A percentile compares a stretch with the other conserved stretches of the same genome.
These are phyloP conservation scores for Spirogloea muscicola DNA, from an alignment of 139 green algal genomes.

Conservation along the genomic window DNA sequence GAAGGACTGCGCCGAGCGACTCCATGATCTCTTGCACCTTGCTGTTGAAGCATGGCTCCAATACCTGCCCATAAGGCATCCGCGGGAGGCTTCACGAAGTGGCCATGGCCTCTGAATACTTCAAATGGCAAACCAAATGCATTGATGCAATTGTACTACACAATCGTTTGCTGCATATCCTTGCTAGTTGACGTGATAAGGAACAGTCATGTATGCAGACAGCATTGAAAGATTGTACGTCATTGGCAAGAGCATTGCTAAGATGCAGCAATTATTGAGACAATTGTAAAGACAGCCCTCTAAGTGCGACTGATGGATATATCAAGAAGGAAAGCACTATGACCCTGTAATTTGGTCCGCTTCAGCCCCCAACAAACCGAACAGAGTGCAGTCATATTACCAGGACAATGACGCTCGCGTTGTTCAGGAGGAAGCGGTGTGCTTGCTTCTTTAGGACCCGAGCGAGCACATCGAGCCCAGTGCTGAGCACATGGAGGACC, in stretches of 20 bases:
- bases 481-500: conserved; percentile 52
- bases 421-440: conserved; percentile 44
- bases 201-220: background rate
- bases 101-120: background rate
- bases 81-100: background rate
- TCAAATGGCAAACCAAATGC: background rate
- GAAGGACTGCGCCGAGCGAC: conserved; percentile 46
- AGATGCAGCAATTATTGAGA: no score
- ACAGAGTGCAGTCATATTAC: conserved; percentile 28
- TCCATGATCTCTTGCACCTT: conserved; percentile 29
- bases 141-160: no score
- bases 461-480: conserved; percentile 51
- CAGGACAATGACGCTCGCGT: conserved; percentile 40
- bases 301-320: no score
- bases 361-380: no score
- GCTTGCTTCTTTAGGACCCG: conserved; percentile 46
- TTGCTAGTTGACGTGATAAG: no score
- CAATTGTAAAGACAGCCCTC: no score
- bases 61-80: conserved; percentile 27
- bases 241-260: background rate
- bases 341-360: no score
- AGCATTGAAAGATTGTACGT: background rate
- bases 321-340: no score
- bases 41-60: conserved; percentile 55
- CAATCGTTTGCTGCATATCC: no score